Conservation (phyloP, 2,329 filamentous ascomycete species). For the Phialemonium atrogriseum region DNA sequence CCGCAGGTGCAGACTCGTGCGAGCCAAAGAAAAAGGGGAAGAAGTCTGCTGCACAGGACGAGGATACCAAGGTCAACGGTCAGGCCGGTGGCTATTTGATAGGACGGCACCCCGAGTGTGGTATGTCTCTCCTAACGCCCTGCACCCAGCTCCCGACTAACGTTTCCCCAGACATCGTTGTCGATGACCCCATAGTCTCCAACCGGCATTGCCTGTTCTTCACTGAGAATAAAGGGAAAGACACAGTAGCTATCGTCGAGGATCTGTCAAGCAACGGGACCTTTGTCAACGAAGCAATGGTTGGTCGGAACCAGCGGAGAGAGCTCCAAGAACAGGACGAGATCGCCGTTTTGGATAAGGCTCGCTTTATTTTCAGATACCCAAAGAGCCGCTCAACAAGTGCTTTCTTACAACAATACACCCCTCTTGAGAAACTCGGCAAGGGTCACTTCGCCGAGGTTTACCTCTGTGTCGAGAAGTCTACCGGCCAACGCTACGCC, state of each 20-base stretch:
- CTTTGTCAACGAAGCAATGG: conserved; percentile 84
- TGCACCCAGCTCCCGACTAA: conserved; percentile 3
- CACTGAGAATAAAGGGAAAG: conserved; percentile 26
- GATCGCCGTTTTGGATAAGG: conserved; percentile 76
- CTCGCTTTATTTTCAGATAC: conserved; percentile 87
- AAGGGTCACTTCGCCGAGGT: conserved; percentile 95
- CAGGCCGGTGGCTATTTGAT: conserved; percentile 82
- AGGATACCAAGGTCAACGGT: conserved; percentile 53
- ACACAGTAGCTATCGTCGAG: conserved; percentile 67
- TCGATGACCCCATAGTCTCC: conserved; percentile 74
- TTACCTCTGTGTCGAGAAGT: conserved; percentile 81
- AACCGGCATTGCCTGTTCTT: conserved; percentile 63
- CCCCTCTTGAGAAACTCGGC: conserved; percentile 73
- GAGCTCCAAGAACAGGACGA: conserved; percentile 87
- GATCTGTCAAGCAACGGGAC: conserved; percentile 95
- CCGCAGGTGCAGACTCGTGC: conserved; percentile 20
- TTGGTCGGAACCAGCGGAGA: conserved; percentile 85
- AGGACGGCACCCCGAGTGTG: conserved; percentile 88
- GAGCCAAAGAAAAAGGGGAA: conserved; percentile 26
- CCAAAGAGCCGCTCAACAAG: conserved; percentile 66
- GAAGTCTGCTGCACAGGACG: conserved; percentile 38
- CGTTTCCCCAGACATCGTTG: conserved; percentile 49
- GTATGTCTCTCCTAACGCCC: conserved; percentile 40
- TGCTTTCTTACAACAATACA: conserved; percentile 80
- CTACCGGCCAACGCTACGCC: conserved; percentile 72